Conservation (phyloP, 1,284 basidiomycete species). For the Ganoderma multipileum region DNA sequence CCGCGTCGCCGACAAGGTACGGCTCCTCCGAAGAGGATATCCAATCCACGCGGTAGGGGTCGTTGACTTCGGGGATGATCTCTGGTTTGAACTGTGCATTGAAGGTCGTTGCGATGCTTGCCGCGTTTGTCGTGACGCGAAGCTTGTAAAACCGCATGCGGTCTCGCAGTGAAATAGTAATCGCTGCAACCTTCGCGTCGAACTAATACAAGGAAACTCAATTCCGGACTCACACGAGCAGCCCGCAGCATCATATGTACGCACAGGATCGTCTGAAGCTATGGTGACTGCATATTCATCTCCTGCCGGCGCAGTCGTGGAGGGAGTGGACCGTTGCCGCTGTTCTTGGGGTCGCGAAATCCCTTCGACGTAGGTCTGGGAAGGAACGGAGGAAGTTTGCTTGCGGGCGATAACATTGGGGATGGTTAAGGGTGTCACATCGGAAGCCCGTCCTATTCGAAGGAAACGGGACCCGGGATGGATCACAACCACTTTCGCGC, state of each 20-base stretch:
- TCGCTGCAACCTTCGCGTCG: slow-evolving; percentile 75
- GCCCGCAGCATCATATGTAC: slow-evolving; percentile 31
- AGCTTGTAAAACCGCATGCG: slow-evolving; percentile 91
- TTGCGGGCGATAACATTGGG: slow-evolving; percentile 84
- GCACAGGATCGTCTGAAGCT: slow-evolving; percentile 66
- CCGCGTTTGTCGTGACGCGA: slow-evolving; percentile 78
- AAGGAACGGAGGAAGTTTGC: slow-evolving; percentile 51
- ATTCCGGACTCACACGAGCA: not conserved
- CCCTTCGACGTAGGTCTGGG: slow-evolving; percentile 51
- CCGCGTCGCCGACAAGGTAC: slow-evolving; percentile 80
- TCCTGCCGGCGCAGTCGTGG: slow-evolving; percentile 36
- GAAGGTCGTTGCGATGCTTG: slow-evolving; percentile 75
- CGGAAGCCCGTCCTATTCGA: slow-evolving; percentile 91
- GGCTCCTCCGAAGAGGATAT: slow-evolving; percentile 59
- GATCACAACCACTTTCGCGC: slow-evolving; percentile 85
- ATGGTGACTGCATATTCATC: slow-evolving; percentile 55
- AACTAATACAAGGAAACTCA: slow-evolving; percentile 50
- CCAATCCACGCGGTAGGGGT: slow-evolving; percentile 85
- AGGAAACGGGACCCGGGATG: slow-evolving; percentile 92
- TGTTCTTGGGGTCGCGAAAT: slow-evolving; percentile 58
- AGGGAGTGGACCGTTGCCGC: slow-evolving; percentile 35
- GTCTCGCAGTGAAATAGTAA: slow-evolving; percentile 78
- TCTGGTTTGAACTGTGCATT: slow-evolving; percentile 82
- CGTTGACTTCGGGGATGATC: slow-evolving; percentile 82
- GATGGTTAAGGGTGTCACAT: slow-evolving; percentile 78